A percentile compares a stretch with the other conserved stretches of the same genome.
These are phyloP conservation scores for Barnettozyma vustinii DNA, from an alignment of 805 yeast species.

Conservation along the genomic window DNA sequence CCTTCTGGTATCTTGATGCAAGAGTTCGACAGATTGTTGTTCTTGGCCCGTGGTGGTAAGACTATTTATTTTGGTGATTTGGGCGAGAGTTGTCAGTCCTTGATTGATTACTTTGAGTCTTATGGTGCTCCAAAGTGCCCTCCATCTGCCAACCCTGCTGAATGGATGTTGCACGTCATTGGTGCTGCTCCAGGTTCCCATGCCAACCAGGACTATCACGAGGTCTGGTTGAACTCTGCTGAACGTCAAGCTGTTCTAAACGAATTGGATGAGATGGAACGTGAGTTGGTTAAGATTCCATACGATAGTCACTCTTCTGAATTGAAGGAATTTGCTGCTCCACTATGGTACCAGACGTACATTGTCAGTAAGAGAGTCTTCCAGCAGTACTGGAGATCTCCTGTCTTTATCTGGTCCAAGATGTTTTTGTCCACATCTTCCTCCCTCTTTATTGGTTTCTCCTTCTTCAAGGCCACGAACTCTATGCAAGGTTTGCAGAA, in stretches of 20 bases:
- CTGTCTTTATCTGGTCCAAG: slow-evolving; percentile 57
- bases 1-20: slow-evolving; percentile 77
- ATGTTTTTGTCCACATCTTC: slow-evolving; percentile 47
- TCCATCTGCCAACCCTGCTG: slow-evolving; percentile 71
- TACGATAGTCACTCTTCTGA: slow-evolving; percentile 27
- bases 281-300: slow-evolving; percentile 42
- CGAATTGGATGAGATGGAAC: slow-evolving; percentile 63
- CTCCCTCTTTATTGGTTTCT: slow-evolving; percentile 66
- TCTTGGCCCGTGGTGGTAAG: slow-evolving; percentile 65
- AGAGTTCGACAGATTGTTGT: slow-evolving; percentile 71
- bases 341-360: slow-evolving; percentile 34
- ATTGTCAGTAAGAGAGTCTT: slow-evolving; percentile 50
- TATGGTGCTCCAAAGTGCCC: slow-evolving; percentile 68
- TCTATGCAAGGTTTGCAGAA: slow-evolving; percentile 72
- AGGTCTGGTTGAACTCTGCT: slow-evolving; percentile 70
- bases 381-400: slow-evolving; percentile 67
- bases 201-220: slow-evolving; percentile 65
- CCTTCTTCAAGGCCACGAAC: slow-evolving; percentile 63
- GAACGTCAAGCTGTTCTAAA: slow-evolving; percentile 53
- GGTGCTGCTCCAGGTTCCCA: slow-evolving; percentile 82
- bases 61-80: slow-evolving; percentile 74
- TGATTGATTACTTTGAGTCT: slow-evolving; percentile 61
- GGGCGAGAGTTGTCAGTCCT: slow-evolving; percentile 51
- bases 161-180: slow-evolving; percentile 87
- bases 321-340: slow-evolving; percentile 40